Percentiles rank a stretch among this genome's conserved stretches.
Conservation (phyloP, 257 asterid species). For the Datura wrightii region DNA sequence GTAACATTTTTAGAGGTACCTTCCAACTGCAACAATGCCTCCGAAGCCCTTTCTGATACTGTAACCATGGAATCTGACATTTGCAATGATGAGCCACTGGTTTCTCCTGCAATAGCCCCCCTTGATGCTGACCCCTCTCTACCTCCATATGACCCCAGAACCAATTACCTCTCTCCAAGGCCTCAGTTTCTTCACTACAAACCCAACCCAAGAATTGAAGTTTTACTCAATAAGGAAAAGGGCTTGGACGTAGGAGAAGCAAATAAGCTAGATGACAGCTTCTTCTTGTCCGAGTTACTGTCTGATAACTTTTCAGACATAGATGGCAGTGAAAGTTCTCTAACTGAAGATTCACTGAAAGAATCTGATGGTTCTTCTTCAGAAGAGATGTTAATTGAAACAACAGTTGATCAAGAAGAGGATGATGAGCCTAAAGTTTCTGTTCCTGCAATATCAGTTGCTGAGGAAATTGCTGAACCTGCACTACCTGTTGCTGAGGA, state of each 20-base stretch:
- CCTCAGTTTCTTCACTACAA: conserved; percentile 80
- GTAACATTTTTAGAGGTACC: conserved; percentile 59
- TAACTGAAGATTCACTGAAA: conserved; percentile 46
- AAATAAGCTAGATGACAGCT: conserved; percentile 46
- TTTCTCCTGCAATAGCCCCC: conserved; percentile 49
- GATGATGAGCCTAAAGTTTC: conserved; percentile 34
- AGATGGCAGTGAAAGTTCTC: conserved; percentile 47
- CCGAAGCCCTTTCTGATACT: conserved; percentile 42
- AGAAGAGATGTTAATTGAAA: conserved; percentile 37
- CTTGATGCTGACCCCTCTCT: conserved; percentile 85
- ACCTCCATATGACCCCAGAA: conserved; percentile 84
- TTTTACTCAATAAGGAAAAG: conserved; percentile 53
- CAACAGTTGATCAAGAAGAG: not conserved
- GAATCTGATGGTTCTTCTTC: conserved; percentile 41
- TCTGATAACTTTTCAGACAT: conserved; percentile 59
- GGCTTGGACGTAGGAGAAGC: conserved; percentile 42
- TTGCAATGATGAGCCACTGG: conserved; percentile 33
- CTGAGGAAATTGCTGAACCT: conserved; percentile 35
- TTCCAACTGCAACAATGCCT: conserved; percentile 34
- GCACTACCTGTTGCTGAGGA: conserved; percentile 36
- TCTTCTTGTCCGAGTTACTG: conserved; percentile 48
- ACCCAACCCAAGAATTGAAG: conserved; percentile 69
- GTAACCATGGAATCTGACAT: conserved; percentile 42
- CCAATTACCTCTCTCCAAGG: conserved; percentile 81
- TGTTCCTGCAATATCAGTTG: conserved; percentile 9